Evolutionary conservation across 768 basidiomycete species (phyloP), one percentile per base, ranked within the genome.

Genomic region (Rossbeevera mucosa): DNA sequence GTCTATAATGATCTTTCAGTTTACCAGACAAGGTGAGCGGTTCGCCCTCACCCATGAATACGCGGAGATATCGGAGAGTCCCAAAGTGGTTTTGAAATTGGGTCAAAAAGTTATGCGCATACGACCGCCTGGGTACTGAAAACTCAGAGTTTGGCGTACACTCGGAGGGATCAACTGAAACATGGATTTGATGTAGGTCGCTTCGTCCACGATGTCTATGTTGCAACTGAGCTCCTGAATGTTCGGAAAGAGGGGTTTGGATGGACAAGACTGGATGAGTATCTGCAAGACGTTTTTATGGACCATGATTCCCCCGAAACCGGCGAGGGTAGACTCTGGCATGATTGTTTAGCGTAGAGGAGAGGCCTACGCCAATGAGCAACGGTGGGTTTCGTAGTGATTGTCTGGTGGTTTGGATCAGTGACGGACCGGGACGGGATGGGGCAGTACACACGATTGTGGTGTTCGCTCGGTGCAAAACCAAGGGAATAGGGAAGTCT

Each of bases 181-280:
- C 20, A 64, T 18, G 26, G 48, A 53, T 43, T 51, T 53, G 2
- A 48, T 48, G 41, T 63, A 63, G 0, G 51, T 54, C 16, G 52
- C 29, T 11, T 40, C 45, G 18, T 60, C 52, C 7, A 54, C 44
- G 48, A 61, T 48, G 29, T 49, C 26, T 14, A 63, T 57, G 51
- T 61, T 64, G 31, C 59, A 64, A 5, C 30, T 36, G 26, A 63
- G 62, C 38, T 63, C 62, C 54, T 64, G 59, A 2, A 64, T 59
- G 38, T 61, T 64, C 16, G 56, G 59, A 21, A 63, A 55, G 12
- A 62, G 18, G 12, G 62, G 58, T 24, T 51, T 52, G 44, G 54
- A 55, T 2, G 61, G 61, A 16, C 62, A 63, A 3, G 62, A 55
- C 11, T 64, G 50, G n/a, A 59, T 29, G 36, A 63, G 59, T 0